Conservation (phyloP, 495 filamentous ascomycete genomes). For the Hyaloscypha hepaticicola region DNA sequence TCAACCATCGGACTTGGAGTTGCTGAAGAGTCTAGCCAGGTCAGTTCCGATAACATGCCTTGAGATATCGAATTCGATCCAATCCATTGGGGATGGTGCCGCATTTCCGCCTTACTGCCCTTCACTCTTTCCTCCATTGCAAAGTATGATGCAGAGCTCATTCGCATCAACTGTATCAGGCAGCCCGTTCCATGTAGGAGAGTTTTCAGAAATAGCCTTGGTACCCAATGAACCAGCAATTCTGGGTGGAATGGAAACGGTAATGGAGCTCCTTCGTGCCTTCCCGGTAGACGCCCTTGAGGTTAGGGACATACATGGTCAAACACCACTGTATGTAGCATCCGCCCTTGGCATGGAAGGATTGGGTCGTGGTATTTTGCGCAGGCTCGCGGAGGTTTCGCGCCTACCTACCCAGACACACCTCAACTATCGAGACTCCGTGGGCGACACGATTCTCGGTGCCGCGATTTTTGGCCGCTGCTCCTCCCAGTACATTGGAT, state of each 20-base stretch:
- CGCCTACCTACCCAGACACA: background rate
- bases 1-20: background rate
- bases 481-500: background rate
- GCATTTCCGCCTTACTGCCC: background rate
- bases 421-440: background rate
- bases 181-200: background rate
- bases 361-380: background rate
- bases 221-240: background rate
- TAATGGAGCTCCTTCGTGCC: background rate
- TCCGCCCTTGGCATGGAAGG: background rate
- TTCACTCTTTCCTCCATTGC: background rate
- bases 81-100: background rate
- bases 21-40: background rate
- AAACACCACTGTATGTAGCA: background rate
- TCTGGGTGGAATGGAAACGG: background rate
- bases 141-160: conserved; percentile 1
- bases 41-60: background rate
- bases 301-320: background rate
- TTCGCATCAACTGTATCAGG: background rate
- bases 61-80: background rate
- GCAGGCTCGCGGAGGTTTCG: background rate
- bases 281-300: background rate
- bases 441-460: background rate
- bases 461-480: background rate
- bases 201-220: background rate